phyloP scores from a whole-genome alignment of 176 grass and related monocot species.

The Carex cristatella region DNA sequence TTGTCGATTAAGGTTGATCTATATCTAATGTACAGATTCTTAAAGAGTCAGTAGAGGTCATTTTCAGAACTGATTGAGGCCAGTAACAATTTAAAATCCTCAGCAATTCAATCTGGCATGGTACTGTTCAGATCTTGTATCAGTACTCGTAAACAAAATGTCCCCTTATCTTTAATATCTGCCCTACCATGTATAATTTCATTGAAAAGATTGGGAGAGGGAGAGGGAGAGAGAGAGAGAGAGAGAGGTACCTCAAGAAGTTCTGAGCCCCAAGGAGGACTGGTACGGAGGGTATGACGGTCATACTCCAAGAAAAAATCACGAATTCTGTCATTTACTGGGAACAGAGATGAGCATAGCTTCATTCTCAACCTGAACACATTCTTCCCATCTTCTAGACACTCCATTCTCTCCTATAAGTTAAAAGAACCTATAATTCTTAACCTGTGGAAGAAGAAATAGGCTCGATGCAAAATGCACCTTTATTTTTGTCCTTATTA shows the following conservation, averaged over 20 bases:
- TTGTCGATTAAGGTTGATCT: neutral
- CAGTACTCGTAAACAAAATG: neutral
- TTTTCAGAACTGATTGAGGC: neutral
- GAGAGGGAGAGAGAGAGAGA: neutral
- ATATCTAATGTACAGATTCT: neutral
- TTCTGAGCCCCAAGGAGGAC: constrained; percentile 98
- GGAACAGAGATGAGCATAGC: constrained; percentile 86
- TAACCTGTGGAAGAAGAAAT: neutral
- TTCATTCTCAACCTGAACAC: constrained; percentile 78
- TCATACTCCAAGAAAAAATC: constrained; percentile 98
- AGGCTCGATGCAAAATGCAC: neutral
- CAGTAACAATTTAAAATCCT: neutral
- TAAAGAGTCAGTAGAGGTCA: neutral
- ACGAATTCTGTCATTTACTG: constrained; percentile 91
- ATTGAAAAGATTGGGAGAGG: neutral
- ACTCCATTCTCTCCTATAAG: constrained; percentile 81
- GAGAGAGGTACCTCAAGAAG: constrained; percentile 78
- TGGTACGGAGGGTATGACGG: constrained; percentile 89
- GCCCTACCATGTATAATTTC: neutral
- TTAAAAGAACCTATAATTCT: constrained; percentile 18
- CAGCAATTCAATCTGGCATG: neutral
- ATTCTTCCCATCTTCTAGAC: constrained; percentile 91
- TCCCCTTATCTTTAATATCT: neutral
- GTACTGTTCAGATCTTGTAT: neutral
- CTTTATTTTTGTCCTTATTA: neutral